phyloP scores from a whole-genome alignment of 345 rosid species.

The Citrus unshiu region DNA sequence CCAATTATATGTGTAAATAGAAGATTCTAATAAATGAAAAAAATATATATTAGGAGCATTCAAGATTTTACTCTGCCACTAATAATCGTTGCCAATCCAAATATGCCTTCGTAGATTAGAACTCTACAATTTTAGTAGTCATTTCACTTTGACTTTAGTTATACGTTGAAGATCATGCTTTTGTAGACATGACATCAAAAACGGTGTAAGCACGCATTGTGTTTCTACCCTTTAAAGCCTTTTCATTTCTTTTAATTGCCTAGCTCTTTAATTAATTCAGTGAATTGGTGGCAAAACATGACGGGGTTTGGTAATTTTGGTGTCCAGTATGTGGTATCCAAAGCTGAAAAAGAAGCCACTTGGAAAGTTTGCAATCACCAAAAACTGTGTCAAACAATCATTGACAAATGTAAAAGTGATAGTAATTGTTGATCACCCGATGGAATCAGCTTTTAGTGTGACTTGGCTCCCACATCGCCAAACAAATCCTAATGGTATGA shows the following conservation, averaged over 20 bases:
- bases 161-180: neutral
- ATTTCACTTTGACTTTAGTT: neutral
- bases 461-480: conserved; percentile 2
- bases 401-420: conserved; percentile 2
- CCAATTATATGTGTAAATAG: too few species aligned
- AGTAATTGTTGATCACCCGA: neutral
- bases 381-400: neutral
- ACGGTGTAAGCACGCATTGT: too few species aligned
- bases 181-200: neutral
- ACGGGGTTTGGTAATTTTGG: conserved; percentile 6
- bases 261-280: neutral
- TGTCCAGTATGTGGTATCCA: neutral
- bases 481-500: neutral
- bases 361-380: neutral
- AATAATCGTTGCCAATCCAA: too few species aligned
- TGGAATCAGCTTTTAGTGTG: neutral
- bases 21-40: too few species aligned
- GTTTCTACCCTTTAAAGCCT: neutral
- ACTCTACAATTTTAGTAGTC: neutral
- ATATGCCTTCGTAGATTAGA: neutral
- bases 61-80: neutral
- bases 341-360: neutral
- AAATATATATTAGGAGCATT: too few species aligned
- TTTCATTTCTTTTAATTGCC: neutral
- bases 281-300: neutral